Evolutionary conservation across 2,329 filamentous ascomycete genomes (phyloP).

Genomic region (Penicillium sp.): DNA sequence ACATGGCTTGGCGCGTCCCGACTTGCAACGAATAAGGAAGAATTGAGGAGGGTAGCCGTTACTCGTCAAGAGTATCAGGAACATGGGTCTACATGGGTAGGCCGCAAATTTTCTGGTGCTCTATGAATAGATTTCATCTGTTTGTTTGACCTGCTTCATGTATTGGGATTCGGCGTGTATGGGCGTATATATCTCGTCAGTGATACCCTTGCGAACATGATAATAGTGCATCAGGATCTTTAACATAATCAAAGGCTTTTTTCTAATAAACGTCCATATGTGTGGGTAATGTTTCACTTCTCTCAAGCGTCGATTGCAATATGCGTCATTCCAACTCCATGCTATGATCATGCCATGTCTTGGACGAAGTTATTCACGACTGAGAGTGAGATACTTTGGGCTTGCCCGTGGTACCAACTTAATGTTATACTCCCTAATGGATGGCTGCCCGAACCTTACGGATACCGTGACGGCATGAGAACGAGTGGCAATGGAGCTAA

Average conservation of each 20-base stretch:
- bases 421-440: neutral
- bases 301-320: neutral
- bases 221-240: neutral
- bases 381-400: neutral
- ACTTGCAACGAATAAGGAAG: constrained; percentile 70
- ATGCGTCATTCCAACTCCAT: neutral
- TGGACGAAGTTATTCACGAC: neutral
- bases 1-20: constrained; percentile 86
- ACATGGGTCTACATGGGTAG: constrained; percentile 75
- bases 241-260: neutral
- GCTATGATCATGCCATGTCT: neutral
- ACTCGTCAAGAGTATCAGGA: constrained; percentile 92
- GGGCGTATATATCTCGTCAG: constrained; percentile 9
- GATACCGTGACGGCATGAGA: neutral
- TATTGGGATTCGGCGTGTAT: constrained; percentile 8
- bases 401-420: neutral
- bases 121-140: constrained; percentile 18
- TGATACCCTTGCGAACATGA: constrained; percentile 20
- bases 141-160: neutral
- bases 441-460: neutral
- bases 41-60: constrained; percentile 70
- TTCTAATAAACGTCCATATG: neutral
- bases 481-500: neutral
- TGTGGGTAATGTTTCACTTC: neutral
- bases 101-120: constrained; percentile 67